Conservation (phyloP, 805 yeast genomes). For the Sugiyamaella valdiviana region DNA sequence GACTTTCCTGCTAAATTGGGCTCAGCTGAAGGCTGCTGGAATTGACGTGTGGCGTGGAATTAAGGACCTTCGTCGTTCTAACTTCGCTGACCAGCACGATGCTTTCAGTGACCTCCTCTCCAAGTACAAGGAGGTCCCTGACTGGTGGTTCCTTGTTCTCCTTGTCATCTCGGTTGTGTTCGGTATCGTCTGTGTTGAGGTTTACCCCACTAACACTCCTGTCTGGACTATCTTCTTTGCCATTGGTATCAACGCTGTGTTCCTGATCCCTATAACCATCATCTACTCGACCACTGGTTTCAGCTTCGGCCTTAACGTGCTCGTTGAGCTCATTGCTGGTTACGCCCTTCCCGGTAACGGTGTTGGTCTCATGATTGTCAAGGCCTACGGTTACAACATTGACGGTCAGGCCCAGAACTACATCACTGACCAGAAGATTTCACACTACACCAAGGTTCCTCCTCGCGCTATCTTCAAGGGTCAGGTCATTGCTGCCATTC, state of each 20-base stretch:
- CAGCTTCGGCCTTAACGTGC: conserved; percentile 52
- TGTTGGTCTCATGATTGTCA: conserved; percentile 45
- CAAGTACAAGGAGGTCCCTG: conserved; percentile 63
- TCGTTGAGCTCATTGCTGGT: conserved; percentile 60
- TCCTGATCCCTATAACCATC: conserved; percentile 55
- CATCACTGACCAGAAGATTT: conserved; percentile 50
- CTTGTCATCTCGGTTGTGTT: conserved; percentile 40
- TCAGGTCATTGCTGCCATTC: conserved; percentile 39
- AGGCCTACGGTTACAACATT: conserved; percentile 38
- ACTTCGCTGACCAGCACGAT: conserved; percentile 37
- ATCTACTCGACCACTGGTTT: conserved; percentile 55
- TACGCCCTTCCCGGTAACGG: conserved; percentile 61
- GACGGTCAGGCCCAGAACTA: conserved; percentile 60
- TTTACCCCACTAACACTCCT: conserved; percentile 46
- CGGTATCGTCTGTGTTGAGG: conserved; percentile 38
- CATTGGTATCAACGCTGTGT: conserved; percentile 47
- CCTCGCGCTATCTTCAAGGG: conserved; percentile 39
- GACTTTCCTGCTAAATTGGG: conserved; percentile 12
- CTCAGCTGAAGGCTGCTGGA: conserved; percentile 22
- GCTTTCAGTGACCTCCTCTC: conserved; percentile 36
- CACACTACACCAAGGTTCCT: conserved; percentile 38
- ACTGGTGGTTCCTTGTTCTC: conserved; percentile 59
- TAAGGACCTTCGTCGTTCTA: conserved; percentile 40
- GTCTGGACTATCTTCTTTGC: conserved; percentile 59
- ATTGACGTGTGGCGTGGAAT: conserved; percentile 7